Percentiles rank a stretch among this genome's conserved stretches.
phyloP scores from a whole-genome alignment of 163 green algal species.

The Prototheca cutis region DNA sequence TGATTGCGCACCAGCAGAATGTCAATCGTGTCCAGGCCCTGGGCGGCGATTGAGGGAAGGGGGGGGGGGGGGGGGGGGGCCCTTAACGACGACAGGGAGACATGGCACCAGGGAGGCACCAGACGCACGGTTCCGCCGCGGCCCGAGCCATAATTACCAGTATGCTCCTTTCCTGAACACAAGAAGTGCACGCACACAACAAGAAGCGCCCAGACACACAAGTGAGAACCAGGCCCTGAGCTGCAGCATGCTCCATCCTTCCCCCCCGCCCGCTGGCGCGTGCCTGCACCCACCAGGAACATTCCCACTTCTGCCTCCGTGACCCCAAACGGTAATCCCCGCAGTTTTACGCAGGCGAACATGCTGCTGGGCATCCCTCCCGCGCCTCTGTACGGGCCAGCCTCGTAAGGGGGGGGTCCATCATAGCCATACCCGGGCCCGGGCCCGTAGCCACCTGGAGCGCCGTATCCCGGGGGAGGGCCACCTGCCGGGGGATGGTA shows the following conservation, averaged over 20 bases:
- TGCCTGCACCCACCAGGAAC: conserved; percentile 59
- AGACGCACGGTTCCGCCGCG: no score
- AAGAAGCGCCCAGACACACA: not conserved
- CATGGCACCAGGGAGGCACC: no score
- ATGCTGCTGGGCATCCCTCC: not conserved
- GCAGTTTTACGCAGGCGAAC: conserved; percentile 60
- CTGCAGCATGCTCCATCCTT: no score
- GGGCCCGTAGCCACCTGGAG: conserved; percentile 5
- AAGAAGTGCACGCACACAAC: not conserved
- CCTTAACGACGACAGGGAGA: no score
- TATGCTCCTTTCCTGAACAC: no score
- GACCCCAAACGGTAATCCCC: conserved; percentile 68
- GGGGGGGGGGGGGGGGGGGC: not conserved
- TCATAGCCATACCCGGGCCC: conserved; percentile 1
- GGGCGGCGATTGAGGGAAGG: not conserved
- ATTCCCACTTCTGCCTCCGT: conserved; percentile 60
- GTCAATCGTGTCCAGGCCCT: conserved; percentile 66
- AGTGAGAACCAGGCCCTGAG: no score
- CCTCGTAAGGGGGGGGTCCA: not conserved
- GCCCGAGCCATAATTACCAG: no score
- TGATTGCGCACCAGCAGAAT: conserved; percentile 57
- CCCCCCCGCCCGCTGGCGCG: no score
- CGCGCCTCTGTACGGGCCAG: not conserved
- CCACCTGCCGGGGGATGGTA: not conserved
- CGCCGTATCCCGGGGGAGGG: not conserved